Conservation (phyloP, 495 filamentous ascomycete species). For the Penicillium mononematosum region DNA sequence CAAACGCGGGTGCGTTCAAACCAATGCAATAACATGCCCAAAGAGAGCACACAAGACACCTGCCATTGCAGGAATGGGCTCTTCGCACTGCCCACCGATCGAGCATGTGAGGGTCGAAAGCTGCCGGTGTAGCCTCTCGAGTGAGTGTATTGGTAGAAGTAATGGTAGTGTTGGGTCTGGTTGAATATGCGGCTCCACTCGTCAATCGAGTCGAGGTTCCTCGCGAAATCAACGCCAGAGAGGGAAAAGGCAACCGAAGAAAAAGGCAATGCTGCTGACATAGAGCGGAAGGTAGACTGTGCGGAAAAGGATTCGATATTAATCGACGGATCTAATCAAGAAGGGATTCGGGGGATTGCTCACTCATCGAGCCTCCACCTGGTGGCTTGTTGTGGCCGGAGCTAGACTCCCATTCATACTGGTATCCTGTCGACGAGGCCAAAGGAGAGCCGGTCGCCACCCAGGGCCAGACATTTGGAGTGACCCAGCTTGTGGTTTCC, state of each 20-base stretch:
- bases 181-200: slow-evolving; percentile 7
- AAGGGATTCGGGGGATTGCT: slow-evolving; percentile 36
- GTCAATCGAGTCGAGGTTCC: slow-evolving; percentile 11
- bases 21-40: slow-evolving; percentile 17
- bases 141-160: neutral
- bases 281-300: slow-evolving; percentile 53
- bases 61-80: slow-evolving; percentile 11
- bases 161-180: slow-evolving; percentile 1
- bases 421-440: slow-evolving; percentile 51
- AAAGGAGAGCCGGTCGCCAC: slow-evolving; percentile 45
- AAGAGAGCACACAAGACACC: slow-evolving; percentile 25
- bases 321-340: slow-evolving; percentile 13
- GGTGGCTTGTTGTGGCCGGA: slow-evolving; percentile 59
- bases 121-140: neutral
- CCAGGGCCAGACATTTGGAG: slow-evolving; percentile 64
- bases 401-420: slow-evolving; percentile 70
- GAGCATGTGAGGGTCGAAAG: slow-evolving; percentile 15
- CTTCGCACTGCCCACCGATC: slow-evolving; percentile 19
- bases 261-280: slow-evolving; percentile 45
- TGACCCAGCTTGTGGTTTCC: slow-evolving; percentile 47
- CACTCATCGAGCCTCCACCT: slow-evolving; percentile 49
- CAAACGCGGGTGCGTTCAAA: slow-evolving; percentile 22
- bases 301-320: slow-evolving; percentile 10
- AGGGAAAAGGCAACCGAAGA: slow-evolving; percentile 47
- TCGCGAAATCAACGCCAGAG: slow-evolving; percentile 38